Evolutionary conservation across 23 red algal species (phyloP), one percentile per base, ranked within the genome.

Genomic region (Pyropia yezoensis): DNA sequence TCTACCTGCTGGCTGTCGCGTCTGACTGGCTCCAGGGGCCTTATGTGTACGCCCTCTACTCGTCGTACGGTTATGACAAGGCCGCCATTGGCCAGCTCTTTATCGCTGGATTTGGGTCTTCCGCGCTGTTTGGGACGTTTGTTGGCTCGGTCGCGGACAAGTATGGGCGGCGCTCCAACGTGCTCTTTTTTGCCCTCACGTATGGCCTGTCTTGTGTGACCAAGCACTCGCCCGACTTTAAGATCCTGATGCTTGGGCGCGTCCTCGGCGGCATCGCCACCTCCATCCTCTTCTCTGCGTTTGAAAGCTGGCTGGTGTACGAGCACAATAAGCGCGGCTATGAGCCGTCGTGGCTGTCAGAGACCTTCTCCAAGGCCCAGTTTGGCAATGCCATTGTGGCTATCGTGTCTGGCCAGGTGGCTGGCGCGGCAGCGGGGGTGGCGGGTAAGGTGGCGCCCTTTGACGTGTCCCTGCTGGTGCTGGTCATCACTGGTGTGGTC

Each of bases 21-120:
- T 67, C 92, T 14, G 92, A 96, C 61, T 96, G 92, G 92, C 80
- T 96, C 7, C 92, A 96, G 75, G 92, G 92, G 27, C 85, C 92
- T 23, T 89, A 85, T 63, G 92, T 96, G 39, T 96, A 96, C 60
- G 92, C 92, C 17, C 79, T 96, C 7, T 96, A 96, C 62, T 70
- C 84, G 18, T 78, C 78, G 28, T 96, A 96, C 65, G 92, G 92
- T 4, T 96, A 83, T 54, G 80, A 61, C 8, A 96, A 96, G 76
- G 54, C 49, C 16, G 83, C 76, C n/a, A 90, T 96, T 52, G 92
- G 83, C 7, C 80, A 83, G 32, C 77, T 96, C 19, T 96, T 96
- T 54, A 90, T 96, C 59, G 83, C 92, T 39, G 92, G 92, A 14
- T 96, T 90, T 54, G 92, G 85, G 29, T 87, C 85, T 13, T 89